phyloP scores from a whole-genome alignment of 352 stramenopile genomes.

The Phytopythium cucurbitacearum region DNA sequence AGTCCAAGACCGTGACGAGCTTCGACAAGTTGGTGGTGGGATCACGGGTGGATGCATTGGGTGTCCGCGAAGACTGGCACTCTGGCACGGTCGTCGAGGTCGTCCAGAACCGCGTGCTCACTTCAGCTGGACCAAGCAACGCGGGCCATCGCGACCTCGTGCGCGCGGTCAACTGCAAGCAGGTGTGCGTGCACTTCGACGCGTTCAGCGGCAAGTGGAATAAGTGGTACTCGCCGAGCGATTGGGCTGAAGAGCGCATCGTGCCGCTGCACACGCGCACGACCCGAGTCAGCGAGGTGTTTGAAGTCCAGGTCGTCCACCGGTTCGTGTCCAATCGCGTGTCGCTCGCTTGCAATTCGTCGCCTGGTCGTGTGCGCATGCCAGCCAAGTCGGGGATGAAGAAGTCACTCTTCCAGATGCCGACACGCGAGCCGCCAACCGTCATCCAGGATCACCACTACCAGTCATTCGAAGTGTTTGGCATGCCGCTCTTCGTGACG shows the following conservation, averaged over 20 bases:
- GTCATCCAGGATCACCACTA: neutral
- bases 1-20: conserved; percentile 11
- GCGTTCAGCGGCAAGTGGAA: conserved; percentile 67
- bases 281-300: conserved; percentile 48
- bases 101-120: conserved; percentile 9
- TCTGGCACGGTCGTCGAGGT: conserved; percentile 54
- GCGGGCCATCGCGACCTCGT: conserved; percentile 2
- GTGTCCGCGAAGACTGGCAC: conserved; percentile 57
- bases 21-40: conserved; percentile 52
- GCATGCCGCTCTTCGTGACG: conserved; percentile 69
- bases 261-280: conserved; percentile 34
- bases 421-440: conserved; percentile 2
- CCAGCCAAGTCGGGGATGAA: conserved; percentile 4
- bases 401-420: conserved; percentile 7
- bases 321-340: conserved; percentile 20
- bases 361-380: conserved; percentile 3
- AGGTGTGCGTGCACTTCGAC: conserved; percentile 67
- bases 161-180: conserved; percentile 8
- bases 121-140: neutral
- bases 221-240: conserved; percentile 54
- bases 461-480: conserved; percentile 46
- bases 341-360: conserved; percentile 1
- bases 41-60: conserved; percentile 51
- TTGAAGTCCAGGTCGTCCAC: conserved; percentile 78
- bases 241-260: conserved; percentile 57